Percentiles rank a stretch among this genome's conserved stretches.
phyloP scores from a whole-genome alignment of 2,329 filamentous ascomycete genomes.

The Sporothrix inflata region DNA sequence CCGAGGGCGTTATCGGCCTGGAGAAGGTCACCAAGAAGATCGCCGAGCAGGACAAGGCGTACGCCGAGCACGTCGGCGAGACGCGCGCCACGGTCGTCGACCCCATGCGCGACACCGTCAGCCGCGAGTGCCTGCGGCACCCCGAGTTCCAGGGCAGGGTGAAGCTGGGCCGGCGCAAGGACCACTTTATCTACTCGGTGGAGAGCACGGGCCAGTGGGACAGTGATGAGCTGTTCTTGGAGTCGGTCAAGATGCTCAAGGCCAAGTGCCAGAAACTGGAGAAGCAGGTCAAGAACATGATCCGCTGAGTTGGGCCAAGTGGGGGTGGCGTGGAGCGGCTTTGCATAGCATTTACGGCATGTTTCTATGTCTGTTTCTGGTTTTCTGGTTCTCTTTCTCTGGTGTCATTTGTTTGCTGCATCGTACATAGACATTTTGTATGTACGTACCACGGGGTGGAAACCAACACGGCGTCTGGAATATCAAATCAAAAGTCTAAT shows the following conservation, averaged over 20 bases:
- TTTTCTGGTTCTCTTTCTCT: slow-evolving; percentile 13
- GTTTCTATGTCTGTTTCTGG: background rate
- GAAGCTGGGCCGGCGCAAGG: slow-evolving; percentile 82
- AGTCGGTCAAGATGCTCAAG: slow-evolving; percentile 83
- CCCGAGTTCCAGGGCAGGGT: slow-evolving; percentile 95
- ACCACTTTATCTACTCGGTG: slow-evolving; percentile 96
- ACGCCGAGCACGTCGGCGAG: slow-evolving; percentile 76
- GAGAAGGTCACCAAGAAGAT: slow-evolving; percentile 72
- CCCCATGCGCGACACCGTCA: slow-evolving; percentile 93
- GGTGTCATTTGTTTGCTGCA: slow-evolving; percentile 19
- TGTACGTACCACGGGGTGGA: slow-evolving; percentile 14
- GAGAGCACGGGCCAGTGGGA: slow-evolving; percentile 96
- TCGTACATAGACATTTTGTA: slow-evolving; percentile 27
- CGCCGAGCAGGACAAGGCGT: slow-evolving; percentile 63
- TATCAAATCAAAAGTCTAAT: slow-evolving; percentile 21
- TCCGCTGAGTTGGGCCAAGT: slow-evolving; percentile 43
- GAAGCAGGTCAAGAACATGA: slow-evolving; percentile 70
- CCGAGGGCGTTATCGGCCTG: slow-evolving; percentile 80
- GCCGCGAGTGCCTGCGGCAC: slow-evolving; percentile 87
- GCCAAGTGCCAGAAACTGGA: slow-evolving; percentile 77
- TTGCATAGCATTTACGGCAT: slow-evolving; percentile 21
- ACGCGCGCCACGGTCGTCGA: slow-evolving; percentile 85
- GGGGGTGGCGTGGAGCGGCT: background rate
- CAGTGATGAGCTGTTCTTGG: slow-evolving; percentile 90
- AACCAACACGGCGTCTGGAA: slow-evolving; percentile 34